phyloP scores from a whole-genome alignment of 495 filamentous ascomycete species.

The Penicillium longicatenatum region DNA sequence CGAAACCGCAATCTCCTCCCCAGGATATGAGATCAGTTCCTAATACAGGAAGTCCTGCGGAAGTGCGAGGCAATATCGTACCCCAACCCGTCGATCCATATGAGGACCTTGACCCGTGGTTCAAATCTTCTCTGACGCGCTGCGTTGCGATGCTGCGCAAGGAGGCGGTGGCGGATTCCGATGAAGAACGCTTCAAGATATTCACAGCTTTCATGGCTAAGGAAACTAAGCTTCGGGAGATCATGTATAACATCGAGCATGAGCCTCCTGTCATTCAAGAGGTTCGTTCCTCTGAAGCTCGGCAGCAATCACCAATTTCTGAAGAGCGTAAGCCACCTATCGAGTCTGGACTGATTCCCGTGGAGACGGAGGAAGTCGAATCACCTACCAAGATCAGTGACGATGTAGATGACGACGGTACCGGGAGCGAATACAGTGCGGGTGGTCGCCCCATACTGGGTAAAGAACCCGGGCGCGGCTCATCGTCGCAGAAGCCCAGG shows the following conservation, averaged over 20 bases:
- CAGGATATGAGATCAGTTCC: conserved; percentile 2
- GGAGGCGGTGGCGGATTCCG: conserved; percentile 51
- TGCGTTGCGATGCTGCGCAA: conserved; percentile 56
- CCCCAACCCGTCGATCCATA: conserved; percentile 40
- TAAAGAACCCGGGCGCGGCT: conserved; percentile 15
- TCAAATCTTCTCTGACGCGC: conserved; percentile 52
- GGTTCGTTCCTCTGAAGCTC: conserved; percentile 13
- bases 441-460: conserved; percentile 50
- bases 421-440: conserved; percentile 44
- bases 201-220: conserved; percentile 54
- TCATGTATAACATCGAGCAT: conserved; percentile 53
- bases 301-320: conserved; percentile 12
- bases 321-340: conserved; percentile 19
- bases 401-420: conserved; percentile 27
- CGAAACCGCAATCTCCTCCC: conserved; percentile 9
- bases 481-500: conserved; percentile 18
- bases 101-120: conserved; percentile 56
- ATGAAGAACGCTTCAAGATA: conserved; percentile 52
- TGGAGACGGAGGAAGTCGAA: conserved; percentile 30
- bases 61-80: conserved; percentile 6
- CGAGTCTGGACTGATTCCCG: conserved; percentile 42
- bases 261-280: conserved; percentile 21
- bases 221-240: conserved; percentile 53
- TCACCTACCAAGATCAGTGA: conserved; percentile 10
- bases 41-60: conserved; percentile 1